Base-by-base conservation (phyloP, 2,329 filamentous ascomycete genomes). In the Fusarium avenaceum region DNA sequence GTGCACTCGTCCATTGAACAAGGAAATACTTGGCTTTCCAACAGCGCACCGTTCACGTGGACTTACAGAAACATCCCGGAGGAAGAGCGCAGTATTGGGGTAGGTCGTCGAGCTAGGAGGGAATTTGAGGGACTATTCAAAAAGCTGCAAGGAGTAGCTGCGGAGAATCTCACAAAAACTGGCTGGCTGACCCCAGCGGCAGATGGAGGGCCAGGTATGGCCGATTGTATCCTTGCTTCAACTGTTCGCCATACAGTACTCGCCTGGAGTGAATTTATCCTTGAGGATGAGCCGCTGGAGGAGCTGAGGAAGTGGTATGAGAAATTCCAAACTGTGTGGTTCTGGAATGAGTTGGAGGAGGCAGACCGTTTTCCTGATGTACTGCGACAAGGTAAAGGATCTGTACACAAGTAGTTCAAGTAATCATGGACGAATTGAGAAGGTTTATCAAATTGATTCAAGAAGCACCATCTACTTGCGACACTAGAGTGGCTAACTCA, bases 251-350 rank as follows among this genome's bases (percentile, higher is more conserved):
- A 56, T 9, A 56, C 45, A 4, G 53, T 42, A 26, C 38, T 51
- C 10, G 30, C 33, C 10, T 56, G 45, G 45, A 20, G 53, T 17
- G 53, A 40, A 7, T 52, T 56, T 24, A 51, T 56, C 4, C 3
- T 56, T 10, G 20, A 17, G 17, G 17, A 52, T 33, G 26, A 26
- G 1, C 45, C 49, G 20, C 24, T 56, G 7, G 51, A 33, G 35
- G 9, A 39, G 17, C 24, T 56, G 7, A 56, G 45, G 45, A 6
- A 30, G 13, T 56, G 53, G 53, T 56, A 56, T 52, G 20, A 19
- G 19, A 42, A 20, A 20, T 56, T 51, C 7, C 39, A 56, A 4
- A 51, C 26, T 1, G 20, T 52, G 9, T 19, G 20, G 35, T 56
- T 32, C 4, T 56, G 53, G 53, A 1, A 42, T 10, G 26, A 42